Evolutionary conservation across 805 yeast genomes (phyloP).

Genomic region (Candida arabinofermentans): DNA sequence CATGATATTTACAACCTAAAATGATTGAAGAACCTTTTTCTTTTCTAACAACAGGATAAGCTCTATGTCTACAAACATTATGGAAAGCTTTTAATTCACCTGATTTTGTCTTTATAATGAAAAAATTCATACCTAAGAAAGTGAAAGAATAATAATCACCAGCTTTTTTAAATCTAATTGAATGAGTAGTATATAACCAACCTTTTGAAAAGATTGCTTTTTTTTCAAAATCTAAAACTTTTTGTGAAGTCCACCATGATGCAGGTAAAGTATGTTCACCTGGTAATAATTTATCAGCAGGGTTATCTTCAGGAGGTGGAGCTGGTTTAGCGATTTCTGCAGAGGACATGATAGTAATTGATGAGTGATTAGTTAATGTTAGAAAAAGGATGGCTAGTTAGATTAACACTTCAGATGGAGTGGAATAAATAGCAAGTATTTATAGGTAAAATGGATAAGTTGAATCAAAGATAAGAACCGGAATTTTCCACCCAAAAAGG

Average conservation of each 20-base stretch:
- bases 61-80: constrained; percentile 63
- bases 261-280: constrained; percentile 57
- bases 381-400: background rate
- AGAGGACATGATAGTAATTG: constrained; percentile 17
- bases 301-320: constrained; percentile 27
- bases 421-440: background rate
- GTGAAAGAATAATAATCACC: constrained; percentile 54
- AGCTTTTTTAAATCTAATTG: constrained; percentile 49
- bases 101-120: constrained; percentile 49
- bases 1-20: constrained; percentile 60
- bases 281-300: constrained; percentile 31
- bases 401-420: background rate
- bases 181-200: constrained; percentile 53
- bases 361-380: background rate
- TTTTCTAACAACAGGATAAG: constrained; percentile 57
- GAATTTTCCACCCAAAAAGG: constrained; percentile 5
- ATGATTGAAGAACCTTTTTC: constrained; percentile 55
- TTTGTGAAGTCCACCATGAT: constrained; percentile 62
- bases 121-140: constrained; percentile 51
- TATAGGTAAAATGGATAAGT: no score
- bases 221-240: constrained; percentile 54
- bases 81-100: constrained; percentile 58
- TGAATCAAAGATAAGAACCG: constrained; percentile 3
- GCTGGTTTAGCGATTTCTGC: constrained; percentile 22
- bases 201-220: constrained; percentile 53